phyloP scores from a whole-genome alignment of 2,329 filamentous ascomycete genomes.

The Emmonsiellopsis sp. region DNA sequence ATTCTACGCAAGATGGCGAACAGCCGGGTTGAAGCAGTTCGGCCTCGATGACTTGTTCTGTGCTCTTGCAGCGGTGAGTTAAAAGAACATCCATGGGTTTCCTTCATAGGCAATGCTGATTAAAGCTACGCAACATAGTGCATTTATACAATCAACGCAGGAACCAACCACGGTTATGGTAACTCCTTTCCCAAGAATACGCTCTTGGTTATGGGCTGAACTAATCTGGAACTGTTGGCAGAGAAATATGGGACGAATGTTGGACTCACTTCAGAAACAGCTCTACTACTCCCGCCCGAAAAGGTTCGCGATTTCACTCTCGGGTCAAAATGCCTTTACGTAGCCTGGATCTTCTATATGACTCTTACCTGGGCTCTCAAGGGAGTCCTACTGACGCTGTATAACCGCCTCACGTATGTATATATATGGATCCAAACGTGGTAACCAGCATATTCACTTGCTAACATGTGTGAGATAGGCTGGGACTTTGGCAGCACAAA shows the following conservation, averaged over 20 bases:
- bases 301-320: conserved; percentile 15
- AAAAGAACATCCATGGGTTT: neutral
- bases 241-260: conserved; percentile 21
- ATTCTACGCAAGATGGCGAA: neutral
- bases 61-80: neutral
- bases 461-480: conserved; percentile 5
- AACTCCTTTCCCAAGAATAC: no score
- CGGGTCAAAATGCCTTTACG: conserved; percentile 24
- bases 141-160: no score
- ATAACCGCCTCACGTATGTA: conserved; percentile 21
- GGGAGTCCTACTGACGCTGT: conserved; percentile 23
- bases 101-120: neutral
- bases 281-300: conserved; percentile 18
- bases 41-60: neutral
- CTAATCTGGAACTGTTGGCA: no score
- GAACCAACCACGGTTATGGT: no score
- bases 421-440: neutral
- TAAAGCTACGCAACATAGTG: neutral
- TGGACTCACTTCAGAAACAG: conserved; percentile 18
- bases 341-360: conserved; percentile 28
- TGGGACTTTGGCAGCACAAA: conserved; percentile 19
- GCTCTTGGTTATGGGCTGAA: no score
- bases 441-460: neutral
- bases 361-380: conserved; percentile 25
- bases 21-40: neutral